Evolutionary conservation across 2,329 filamentous ascomycete species (phyloP), one percentile per base, ranked within the genome.

Genomic region (Aspergillus chevalieri): DNA sequence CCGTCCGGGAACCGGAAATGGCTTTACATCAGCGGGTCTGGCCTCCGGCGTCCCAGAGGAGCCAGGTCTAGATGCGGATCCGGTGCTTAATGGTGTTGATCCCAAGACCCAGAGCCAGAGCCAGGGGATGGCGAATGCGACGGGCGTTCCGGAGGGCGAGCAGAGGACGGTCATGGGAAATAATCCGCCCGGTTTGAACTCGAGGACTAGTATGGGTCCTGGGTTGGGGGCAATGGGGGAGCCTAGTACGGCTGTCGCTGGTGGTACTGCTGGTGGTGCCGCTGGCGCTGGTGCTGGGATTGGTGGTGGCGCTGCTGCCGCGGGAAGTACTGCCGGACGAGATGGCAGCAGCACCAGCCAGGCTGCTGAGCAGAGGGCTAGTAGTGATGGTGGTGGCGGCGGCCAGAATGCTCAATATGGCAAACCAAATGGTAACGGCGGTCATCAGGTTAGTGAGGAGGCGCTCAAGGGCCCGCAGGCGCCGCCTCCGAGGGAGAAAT

Each of bases 381-480:
- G 34, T 17, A 17, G 34, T 36, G n/a, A 14, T 36, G 14, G 34
- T 36, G 33, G 14, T 36, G 5, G 34, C 8, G 34, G 6, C n/a
- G 4, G 9, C 8, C 9, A 36, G 14, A 41, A 19, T 15, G 10
- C 22, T 22, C 15, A 45, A 21, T 14, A 14, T 6, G 24, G 6
- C 21, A 30, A 17, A 12, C 12, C 24, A 17, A 10, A 24, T 15
- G 12, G 12, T 17, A 15, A 14, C 1, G n/a, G 6, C 7, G 17
- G n/a, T 4, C 14, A 36, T 36, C 46, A 53, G 0, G 62, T 56
- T 22, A 67, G 64, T 48, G 49, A 60, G 46, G 65, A 67, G 30
- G 62, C 65, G 1, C 55, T 67, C 15, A 48, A 57, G 45, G 65
- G 65, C 1, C 65, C 65, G 3, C 56, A 63, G 30, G 53, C 54